These are phyloP conservation scores for Alternaria ethzedia DNA, from an alignment of 2,329 filamentous ascomycete genomes.

Conservation along the genomic window DNA sequence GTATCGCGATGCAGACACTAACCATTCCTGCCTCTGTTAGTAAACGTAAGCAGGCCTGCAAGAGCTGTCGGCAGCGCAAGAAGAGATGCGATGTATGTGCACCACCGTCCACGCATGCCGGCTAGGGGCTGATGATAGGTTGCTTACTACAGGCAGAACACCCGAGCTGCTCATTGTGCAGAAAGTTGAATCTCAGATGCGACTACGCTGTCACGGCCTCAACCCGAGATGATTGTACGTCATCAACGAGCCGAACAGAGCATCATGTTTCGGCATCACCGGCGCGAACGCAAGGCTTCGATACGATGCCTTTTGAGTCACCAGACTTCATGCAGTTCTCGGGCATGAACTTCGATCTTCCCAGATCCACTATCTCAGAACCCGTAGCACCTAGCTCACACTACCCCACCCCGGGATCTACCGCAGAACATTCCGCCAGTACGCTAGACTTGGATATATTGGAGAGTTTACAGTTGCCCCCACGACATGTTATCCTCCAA, in stretches of 20 bases:
- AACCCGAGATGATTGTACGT: background rate
- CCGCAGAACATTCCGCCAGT: background rate
- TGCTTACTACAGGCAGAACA: constrained; percentile 24
- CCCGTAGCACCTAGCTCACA: background rate
- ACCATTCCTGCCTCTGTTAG: constrained; percentile 31
- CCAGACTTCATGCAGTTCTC: constrained; percentile 14
- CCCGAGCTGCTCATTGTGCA: constrained; percentile 32
- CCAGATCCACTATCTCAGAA: background rate
- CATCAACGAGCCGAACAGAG: background rate
- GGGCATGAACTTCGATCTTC: constrained; percentile 16
- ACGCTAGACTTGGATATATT: constrained; percentile 8
- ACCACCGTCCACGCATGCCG: background rate
- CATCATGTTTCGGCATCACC: background rate
- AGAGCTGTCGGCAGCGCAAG: constrained; percentile 42
- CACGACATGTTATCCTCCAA: constrained; percentile 21
- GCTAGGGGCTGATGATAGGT: constrained; percentile 11
- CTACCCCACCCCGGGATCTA: constrained; percentile 1
- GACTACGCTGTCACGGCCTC: constrained; percentile 22
- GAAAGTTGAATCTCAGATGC: constrained; percentile 32
- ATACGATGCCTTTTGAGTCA: background rate
- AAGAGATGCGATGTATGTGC: constrained; percentile 39
- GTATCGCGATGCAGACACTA: constrained; percentile 19
- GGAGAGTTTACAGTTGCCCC: constrained; percentile 19
- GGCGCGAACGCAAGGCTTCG: background rate
- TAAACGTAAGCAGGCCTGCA: constrained; percentile 45